Evolutionary conservation across 179 eudicot genomes (phyloP).

Genomic region (Beta corolliflora): DNA sequence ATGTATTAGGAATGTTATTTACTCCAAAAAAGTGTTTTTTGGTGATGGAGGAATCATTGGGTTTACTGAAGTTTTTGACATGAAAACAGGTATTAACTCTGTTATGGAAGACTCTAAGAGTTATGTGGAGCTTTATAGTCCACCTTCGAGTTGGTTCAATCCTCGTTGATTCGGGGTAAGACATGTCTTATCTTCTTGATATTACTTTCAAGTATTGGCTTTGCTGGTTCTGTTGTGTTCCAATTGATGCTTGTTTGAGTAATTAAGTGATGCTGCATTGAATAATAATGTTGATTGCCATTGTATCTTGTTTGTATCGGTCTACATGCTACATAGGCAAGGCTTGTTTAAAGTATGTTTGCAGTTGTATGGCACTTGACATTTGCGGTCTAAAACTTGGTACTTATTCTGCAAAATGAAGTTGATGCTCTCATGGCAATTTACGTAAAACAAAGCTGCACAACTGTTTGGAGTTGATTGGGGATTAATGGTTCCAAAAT

Average conservation of each 20-base stretch:
- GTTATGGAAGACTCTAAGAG: neutral
- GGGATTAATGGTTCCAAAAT: no score
- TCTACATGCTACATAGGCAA: neutral
- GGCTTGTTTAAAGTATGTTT: neutral
- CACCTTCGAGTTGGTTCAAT: slow-evolving; percentile 19
- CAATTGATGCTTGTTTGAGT: neutral
- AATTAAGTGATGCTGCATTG: neutral
- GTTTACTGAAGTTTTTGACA: slow-evolving; percentile 14
- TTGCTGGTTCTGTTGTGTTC: neutral
- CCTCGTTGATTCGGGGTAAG: slow-evolving; percentile 15
- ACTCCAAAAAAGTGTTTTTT: neutral
- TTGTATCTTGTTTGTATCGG: neutral
- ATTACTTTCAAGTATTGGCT: neutral
- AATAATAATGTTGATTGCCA: neutral
- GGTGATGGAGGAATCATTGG: neutral
- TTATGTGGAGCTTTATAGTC: slow-evolving; percentile 9
- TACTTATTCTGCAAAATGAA: neutral
- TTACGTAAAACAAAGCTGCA: no score
- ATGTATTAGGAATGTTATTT: slow-evolving; percentile 19
- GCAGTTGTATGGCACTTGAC: neutral
- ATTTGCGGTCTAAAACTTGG: neutral
- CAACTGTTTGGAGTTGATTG: no score
- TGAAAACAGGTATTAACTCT: neutral
- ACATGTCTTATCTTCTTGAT: neutral
- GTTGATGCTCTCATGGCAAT: neutral